Evolutionary conservation across 768 basidiomycete genomes (phyloP), one percentile per base, ranked within the genome.

Genomic region (Amanita pseudoporphyria): DNA sequence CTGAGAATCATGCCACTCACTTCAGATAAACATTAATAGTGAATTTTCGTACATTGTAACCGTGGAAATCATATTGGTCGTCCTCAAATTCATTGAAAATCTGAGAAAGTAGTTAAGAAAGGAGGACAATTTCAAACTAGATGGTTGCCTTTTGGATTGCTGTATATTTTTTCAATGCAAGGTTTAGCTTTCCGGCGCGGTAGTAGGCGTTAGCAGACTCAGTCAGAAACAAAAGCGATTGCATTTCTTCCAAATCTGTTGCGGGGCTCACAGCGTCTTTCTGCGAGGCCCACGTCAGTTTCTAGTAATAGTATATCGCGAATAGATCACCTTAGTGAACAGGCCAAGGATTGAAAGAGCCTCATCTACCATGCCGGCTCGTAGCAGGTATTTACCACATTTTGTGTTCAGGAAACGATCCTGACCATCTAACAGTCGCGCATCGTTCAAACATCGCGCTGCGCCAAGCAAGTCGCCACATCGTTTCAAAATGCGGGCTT

Each of bases 41-140:
- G 58, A 83, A 87, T 57, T 88, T 92, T 47, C 96, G 82, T 56
- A 97, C 56, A 56, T 89, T 89, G 64, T 97, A 99, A 6, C 86
- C 81, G 63, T 99, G 96, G 74, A 99, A 99, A 64, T 99, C 96
- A 57, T 86, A 97, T 66, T 98, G 93, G 59, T 96, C 94, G 56
- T 97, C 92, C 55, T 96, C 91, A 55, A 87, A 78, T 46, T 87
- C 86, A 47, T 84, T 76, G 63, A 95, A 97, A 13, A 83, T 68
- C 88, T 89, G 52, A 12, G 9, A 39, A 18, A 40, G 31, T 14
- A 13, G 35, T 24, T 43, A 28, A n/a, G 9, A 30, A 47, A 46
- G 39, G 40, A 24, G 50, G 47, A n/a, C 14, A 42, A 31, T 10
- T 4, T n/a, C 18, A 19, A 19, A 13, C n/a, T 43, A 33, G 5